Conservation (phyloP, 805 yeast species). For the Kazachstania viticola region DNA sequence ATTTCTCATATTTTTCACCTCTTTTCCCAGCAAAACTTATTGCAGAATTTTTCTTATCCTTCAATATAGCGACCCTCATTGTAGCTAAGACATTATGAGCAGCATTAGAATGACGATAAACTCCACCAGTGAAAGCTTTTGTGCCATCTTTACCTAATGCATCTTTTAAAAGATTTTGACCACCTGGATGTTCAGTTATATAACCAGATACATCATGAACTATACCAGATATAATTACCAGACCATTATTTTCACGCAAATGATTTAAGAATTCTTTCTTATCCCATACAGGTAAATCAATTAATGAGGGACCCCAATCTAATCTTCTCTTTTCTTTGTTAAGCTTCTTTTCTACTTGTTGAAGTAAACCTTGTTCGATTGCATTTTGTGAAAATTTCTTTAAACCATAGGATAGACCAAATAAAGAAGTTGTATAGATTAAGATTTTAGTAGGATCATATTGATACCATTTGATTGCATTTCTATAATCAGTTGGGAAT, state of each 20-base stretch:
- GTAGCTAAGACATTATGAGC: conserved; percentile 75
- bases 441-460: conserved; percentile 69
- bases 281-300: conserved; percentile 65
- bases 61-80: conserved; percentile 71
- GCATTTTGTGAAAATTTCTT: conserved; percentile 71
- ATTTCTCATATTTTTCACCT: conserved; percentile 23
- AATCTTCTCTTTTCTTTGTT: conserved; percentile 49
- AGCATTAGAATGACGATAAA: conserved; percentile 75
- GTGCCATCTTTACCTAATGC: conserved; percentile 76
- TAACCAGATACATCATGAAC: conserved; percentile 65
- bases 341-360: conserved; percentile 74
- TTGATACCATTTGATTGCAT: conserved; percentile 80
- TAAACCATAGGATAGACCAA: conserved; percentile 63
- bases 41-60: conserved; percentile 49
- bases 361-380: conserved; percentile 69
- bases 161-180: conserved; percentile 57
- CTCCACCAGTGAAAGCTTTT: conserved; percentile 77
- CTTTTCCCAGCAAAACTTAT: conserved; percentile 32
- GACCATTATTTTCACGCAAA: conserved; percentile 41
- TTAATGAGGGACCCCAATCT: conserved; percentile 66
- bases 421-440: conserved; percentile 46
- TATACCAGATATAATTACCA: conserved; percentile 65
- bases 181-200: conserved; percentile 76
- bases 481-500: conserved; percentile 82
- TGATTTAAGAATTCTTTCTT: conserved; percentile 44